phyloP scores from a whole-genome alignment of 257 asterid genomes.

The Linaria vulgaris region DNA sequence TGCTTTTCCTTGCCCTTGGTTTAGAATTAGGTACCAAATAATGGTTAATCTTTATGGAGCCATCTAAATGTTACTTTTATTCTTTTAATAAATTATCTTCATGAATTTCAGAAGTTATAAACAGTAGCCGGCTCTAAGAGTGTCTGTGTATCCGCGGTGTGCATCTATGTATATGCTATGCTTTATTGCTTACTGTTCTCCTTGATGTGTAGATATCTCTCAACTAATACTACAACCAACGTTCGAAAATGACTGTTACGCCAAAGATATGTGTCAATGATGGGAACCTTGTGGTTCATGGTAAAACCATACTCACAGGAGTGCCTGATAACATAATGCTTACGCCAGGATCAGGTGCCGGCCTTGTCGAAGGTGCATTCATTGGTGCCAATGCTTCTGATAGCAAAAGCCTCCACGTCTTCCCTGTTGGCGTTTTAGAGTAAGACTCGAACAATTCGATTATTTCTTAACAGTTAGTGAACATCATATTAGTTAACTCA shows the following conservation, averaged over 20 bases:
- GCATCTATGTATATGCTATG: background rate
- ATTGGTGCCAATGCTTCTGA: constrained; percentile 79
- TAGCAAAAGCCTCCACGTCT: constrained; percentile 76
- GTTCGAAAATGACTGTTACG: constrained; percentile 73
- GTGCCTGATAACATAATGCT: constrained; percentile 83
- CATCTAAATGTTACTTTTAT: no score
- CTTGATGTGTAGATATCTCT: constrained; percentile 42
- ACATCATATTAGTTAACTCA: background rate
- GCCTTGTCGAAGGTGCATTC: constrained; percentile 82
- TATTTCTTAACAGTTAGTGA: background rate
- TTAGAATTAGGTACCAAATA: constrained; percentile 6
- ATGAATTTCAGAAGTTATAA: no score
- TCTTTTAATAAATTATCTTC: no score
- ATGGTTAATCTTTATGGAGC: background rate
- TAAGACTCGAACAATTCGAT: constrained; percentile 36
- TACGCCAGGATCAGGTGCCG: constrained; percentile 77
- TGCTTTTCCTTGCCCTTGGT: background rate
- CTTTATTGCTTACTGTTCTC: constrained; percentile 25
- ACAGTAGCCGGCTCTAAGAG: no score
- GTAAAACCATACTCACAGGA: constrained; percentile 79
- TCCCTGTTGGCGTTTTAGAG: constrained; percentile 90
- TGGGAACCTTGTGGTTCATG: constrained; percentile 91
- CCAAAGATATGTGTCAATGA: constrained; percentile 75
- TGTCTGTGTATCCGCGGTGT: no score
- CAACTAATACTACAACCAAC: constrained; percentile 19